phyloP scores from a whole-genome alignment of 2,329 filamentous ascomycete species.

The Pseudophaeomoniella oleicola region DNA sequence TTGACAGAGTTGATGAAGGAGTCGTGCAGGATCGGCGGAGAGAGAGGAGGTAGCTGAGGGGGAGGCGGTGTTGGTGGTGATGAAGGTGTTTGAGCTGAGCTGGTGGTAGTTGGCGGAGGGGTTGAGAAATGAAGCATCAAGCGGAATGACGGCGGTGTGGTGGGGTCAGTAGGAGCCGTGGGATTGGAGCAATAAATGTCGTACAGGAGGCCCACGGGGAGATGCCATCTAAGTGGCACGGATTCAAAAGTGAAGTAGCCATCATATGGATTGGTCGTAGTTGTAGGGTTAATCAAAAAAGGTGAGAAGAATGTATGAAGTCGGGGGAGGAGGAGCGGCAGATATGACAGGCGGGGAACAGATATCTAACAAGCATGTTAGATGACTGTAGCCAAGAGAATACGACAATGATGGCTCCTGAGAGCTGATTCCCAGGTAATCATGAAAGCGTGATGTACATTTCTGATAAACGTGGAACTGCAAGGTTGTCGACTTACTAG shows the following conservation, averaged over 20 bases:
- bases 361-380: slow-evolving; percentile 31
- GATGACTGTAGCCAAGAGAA: not conserved
- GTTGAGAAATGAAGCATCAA: slow-evolving; percentile 42
- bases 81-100: slow-evolving; percentile 2
- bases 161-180: slow-evolving; percentile 31
- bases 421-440: not conserved
- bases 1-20: slow-evolving; percentile 57
- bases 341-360: slow-evolving; percentile 51
- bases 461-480: slow-evolving; percentile 5
- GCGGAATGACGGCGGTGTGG: slow-evolving; percentile 40
- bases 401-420: not conserved
- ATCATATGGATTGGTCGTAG: slow-evolving; percentile 28
- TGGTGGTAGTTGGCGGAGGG: slow-evolving; percentile 28
- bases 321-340: slow-evolving; percentile 48
- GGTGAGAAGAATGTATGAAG: slow-evolving; percentile 48
- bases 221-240: slow-evolving; percentile 59
- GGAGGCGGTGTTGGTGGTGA: slow-evolving; percentile 10
- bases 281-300: slow-evolving; percentile 42
- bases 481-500: slow-evolving; percentile 26
- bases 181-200: slow-evolving; percentile 40
- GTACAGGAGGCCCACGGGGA: slow-evolving; percentile 53
- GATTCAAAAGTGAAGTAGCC: slow-evolving; percentile 54
- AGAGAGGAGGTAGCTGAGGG: slow-evolving; percentile 46
- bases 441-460: not conserved
- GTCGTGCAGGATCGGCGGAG: slow-evolving; percentile 50